Evolutionary conservation across 768 basidiomycete species (phyloP).

Genomic region (Nidula microcarpa): DNA sequence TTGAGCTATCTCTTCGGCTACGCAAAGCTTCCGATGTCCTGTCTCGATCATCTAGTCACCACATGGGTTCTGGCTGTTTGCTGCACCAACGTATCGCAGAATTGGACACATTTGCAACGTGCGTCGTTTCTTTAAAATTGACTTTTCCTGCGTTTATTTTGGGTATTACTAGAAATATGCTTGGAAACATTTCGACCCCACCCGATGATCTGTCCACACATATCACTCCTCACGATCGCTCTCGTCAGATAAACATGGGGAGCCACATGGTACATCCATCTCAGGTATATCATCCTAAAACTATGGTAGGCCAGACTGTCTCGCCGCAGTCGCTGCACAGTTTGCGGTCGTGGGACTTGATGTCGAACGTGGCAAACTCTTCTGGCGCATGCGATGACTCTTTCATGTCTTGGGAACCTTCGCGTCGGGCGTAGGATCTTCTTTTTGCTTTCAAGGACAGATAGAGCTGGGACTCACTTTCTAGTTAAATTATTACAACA

Average conservation of each 20-base stretch:
- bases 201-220: constrained; percentile 16
- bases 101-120: constrained; percentile 53
- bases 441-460: too few relatives aligned
- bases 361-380: constrained; percentile 17
- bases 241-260: constrained; percentile 5
- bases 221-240: constrained; percentile 10
- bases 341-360: constrained; percentile 26
- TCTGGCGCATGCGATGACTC: constrained; percentile 46
- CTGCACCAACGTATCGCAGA: constrained; percentile 34
- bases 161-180: constrained; percentile 27
- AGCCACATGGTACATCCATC: constrained; percentile 5
- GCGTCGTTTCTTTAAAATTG: constrained; percentile 14
- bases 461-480: neutral
- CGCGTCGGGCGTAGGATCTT: constrained; percentile 22
- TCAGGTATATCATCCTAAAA: constrained; percentile 8
- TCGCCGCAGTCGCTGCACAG: constrained; percentile 14
- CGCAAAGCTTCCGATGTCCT: constrained; percentile 56
- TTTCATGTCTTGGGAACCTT: constrained; percentile 62
- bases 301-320: constrained; percentile 5
- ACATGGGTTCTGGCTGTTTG: constrained; percentile 28
- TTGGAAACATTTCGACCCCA: constrained; percentile 32
- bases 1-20: constrained; percentile 64
- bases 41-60: constrained; percentile 39
- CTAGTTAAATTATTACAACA: neutral
- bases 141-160: constrained; percentile 7